phyloP scores from a whole-genome alignment of 2,329 filamentous ascomycete genomes.

The Myriosclerotinia duriaeana region DNA sequence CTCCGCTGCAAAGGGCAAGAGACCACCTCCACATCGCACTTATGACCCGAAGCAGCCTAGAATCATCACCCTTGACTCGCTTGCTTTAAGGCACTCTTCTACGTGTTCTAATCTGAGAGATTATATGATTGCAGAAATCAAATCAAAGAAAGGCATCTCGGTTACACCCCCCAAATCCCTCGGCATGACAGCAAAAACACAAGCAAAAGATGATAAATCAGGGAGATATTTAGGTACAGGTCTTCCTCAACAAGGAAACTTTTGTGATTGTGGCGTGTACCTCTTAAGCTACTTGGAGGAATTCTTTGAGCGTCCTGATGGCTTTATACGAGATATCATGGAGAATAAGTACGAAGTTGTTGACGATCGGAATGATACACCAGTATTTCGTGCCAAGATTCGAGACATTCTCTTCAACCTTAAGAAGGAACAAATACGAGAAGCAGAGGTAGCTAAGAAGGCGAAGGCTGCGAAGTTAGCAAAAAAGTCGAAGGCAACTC shows the following conservation, averaged over 20 bases:
- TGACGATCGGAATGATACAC: constrained; percentile 49
- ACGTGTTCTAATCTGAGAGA: constrained; percentile 70
- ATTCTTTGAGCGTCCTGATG: constrained; percentile 73
- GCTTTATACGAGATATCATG: constrained; percentile 67
- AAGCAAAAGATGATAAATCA: background rate
- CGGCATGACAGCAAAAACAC: constrained; percentile 64
- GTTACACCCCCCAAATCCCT: constrained; percentile 39
- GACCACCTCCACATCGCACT: constrained; percentile 41
- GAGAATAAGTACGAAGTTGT: constrained; percentile 57
- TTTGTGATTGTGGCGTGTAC: constrained; percentile 86
- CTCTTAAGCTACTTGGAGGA: constrained; percentile 80
- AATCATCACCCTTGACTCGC: constrained; percentile 86
- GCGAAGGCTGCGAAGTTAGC: background rate
- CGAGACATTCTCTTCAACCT: constrained; percentile 65
- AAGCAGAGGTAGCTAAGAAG: background rate
- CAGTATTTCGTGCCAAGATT: constrained; percentile 62
- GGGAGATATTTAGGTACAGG: constrained; percentile 37
- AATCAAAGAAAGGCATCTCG: constrained; percentile 52
- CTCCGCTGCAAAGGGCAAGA: constrained; percentile 40
- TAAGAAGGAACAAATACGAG: constrained; percentile 52
- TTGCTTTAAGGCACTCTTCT: constrained; percentile 62
- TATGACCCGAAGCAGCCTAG: constrained; percentile 57
- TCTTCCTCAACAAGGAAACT: constrained; percentile 80
- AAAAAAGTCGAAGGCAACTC: constrained; percentile 5
- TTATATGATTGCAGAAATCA: constrained; percentile 74